phyloP scores from a whole-genome alignment of 2,329 filamentous ascomycete genomes.

The Microsporum ferrugineum region DNA sequence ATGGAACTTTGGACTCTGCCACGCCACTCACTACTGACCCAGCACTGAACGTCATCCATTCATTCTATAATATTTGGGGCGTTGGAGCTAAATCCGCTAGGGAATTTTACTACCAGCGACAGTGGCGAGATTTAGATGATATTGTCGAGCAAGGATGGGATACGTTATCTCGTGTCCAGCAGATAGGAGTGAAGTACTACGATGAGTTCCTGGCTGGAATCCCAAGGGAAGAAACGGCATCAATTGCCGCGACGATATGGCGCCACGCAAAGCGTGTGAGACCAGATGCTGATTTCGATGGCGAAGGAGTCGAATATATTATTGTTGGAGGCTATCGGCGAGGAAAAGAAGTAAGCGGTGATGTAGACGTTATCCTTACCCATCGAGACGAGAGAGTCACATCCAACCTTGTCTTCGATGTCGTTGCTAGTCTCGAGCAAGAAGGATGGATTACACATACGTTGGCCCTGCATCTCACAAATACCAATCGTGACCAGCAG shows the following conservation, averaged over 20 bases:
- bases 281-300: constrained; percentile 30
- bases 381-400: constrained; percentile 63
- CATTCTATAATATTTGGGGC: constrained; percentile 85
- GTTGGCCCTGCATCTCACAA: constrained; percentile 56
- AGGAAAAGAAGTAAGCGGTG: constrained; percentile 61
- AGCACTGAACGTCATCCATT: constrained; percentile 50
- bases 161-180: constrained; percentile 63
- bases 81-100: constrained; percentile 71
- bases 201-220: constrained; percentile 69
- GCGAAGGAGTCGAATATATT: constrained; percentile 43
- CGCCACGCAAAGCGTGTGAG: constrained; percentile 55
- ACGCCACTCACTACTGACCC: constrained; percentile 53
- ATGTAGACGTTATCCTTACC: constrained; percentile 76
- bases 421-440: constrained; percentile 60
- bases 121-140: constrained; percentile 79
- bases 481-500: constrained; percentile 60
- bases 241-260: constrained; percentile 54
- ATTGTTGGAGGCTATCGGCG: constrained; percentile 74
- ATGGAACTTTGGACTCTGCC: constrained; percentile 52
- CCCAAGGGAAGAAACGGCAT: constrained; percentile 59
- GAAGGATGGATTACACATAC: constrained; percentile 69
- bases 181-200: constrained; percentile 90
- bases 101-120: constrained; percentile 62
- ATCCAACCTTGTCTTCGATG: constrained; percentile 54
- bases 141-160: constrained; percentile 73